Conservation (phyloP, 1,284 basidiomycete species). For the Cutaneotrichosporon sp. region DNA sequence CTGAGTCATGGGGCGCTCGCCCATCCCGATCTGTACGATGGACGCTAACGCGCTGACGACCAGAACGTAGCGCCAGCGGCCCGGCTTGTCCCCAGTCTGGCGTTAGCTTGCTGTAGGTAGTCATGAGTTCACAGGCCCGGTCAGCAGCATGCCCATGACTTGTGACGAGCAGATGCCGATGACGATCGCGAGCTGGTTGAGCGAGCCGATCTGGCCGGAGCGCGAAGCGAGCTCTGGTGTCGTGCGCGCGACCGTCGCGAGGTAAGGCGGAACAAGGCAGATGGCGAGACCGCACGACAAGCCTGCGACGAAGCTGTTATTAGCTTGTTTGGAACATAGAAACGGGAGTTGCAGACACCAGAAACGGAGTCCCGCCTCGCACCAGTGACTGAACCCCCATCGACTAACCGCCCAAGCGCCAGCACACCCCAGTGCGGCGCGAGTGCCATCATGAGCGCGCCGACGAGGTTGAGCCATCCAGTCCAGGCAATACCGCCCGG, state of each 20-base stretch:
- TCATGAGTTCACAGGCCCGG: constrained; percentile 38
- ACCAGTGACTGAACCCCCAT: neutral
- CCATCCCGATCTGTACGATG: constrained; percentile 60
- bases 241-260: constrained; percentile 75
- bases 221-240: constrained; percentile 29
- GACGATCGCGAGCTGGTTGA: constrained; percentile 85
- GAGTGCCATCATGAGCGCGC: constrained; percentile 65
- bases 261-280: constrained; percentile 80
- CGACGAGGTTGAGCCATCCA: constrained; percentile 61
- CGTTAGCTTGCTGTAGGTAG: neutral
- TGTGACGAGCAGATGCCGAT: constrained; percentile 79
- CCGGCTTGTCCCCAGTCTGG: constrained; percentile 45
- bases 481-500: constrained; percentile 55
- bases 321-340: neutral
- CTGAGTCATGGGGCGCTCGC: constrained; percentile 8
- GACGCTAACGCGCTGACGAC: constrained; percentile 65
- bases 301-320: constrained; percentile 68
- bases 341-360: neutral
- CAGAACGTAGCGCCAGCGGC: constrained; percentile 70
- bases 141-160: constrained; percentile 48
- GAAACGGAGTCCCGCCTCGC: neutral
- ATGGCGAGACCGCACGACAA: constrained; percentile 77
- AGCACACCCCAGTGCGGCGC: constrained; percentile 63
- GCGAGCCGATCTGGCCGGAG: constrained; percentile 61
- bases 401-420: constrained; percentile 29